phyloP scores from a whole-genome alignment of 2,329 filamentous ascomycete species.

The Microsporum audouinii region DNA sequence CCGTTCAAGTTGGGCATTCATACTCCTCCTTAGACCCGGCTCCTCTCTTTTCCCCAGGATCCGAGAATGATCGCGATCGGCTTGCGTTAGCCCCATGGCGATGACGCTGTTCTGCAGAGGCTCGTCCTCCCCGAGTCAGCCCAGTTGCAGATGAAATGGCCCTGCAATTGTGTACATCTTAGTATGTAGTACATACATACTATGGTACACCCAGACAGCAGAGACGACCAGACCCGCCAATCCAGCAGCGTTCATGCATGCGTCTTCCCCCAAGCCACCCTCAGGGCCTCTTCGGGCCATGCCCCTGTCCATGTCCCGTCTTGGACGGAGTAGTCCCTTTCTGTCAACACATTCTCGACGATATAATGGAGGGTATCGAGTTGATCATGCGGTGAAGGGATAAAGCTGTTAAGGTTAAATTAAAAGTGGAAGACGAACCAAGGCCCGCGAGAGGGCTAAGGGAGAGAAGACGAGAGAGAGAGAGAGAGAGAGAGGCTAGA shows the following conservation, averaged over 20 bases:
- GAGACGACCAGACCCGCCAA: neutral
- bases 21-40: neutral
- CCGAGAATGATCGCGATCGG: neutral
- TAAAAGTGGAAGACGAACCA: neutral
- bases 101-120: neutral
- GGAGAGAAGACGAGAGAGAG: neutral
- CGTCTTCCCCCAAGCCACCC: neutral
- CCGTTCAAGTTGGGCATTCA: neutral
- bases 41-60: neutral
- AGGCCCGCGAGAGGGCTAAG: neutral
- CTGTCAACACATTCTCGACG: neutral
- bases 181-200: too few species aligned
- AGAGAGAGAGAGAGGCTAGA: neutral
- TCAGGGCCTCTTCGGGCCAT: neutral
- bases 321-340: neutral
- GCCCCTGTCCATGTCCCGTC: neutral
- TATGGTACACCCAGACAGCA: neutral
- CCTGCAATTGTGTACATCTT: neutral
- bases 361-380: neutral
- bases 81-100: neutral
- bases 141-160: neutral
- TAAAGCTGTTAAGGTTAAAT: neutral
- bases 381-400: slow-evolving; percentile 1
- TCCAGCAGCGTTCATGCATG: neutral
- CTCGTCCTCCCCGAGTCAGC: neutral